A percentile compares a stretch with the other conserved stretches of the same genome.
Evolutionary conservation across 306 rosid genomes (phyloP).

Genomic region (Lagenaria siceraria): DNA sequence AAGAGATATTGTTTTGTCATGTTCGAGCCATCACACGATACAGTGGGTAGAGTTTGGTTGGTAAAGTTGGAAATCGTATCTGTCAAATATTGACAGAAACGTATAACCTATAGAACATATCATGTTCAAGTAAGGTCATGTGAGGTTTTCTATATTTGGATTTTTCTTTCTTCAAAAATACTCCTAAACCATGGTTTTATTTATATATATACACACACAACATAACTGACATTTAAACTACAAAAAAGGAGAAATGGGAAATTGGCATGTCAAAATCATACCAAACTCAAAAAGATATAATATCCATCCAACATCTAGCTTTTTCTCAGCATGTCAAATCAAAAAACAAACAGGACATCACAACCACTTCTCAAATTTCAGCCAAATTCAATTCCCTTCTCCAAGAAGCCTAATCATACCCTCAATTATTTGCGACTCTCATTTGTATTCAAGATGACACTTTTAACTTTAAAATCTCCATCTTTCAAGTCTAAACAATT

Average conservation of each 20-base stretch:
- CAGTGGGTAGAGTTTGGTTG: background rate
- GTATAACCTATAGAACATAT: background rate
- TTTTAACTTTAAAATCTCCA: background rate
- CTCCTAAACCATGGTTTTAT: background rate
- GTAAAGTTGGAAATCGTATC: background rate
- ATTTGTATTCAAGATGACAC: background rate
- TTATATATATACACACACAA: no score
- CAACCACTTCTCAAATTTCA: constrained; percentile 3
- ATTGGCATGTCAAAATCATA: constrained; percentile 8
- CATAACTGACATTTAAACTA: background rate
- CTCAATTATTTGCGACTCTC: background rate
- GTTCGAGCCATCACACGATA: background rate
- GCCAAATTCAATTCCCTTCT: background rate
- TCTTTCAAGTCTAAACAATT: background rate
- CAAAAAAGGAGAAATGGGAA: background rate
- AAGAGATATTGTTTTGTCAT: background rate
- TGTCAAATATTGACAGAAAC: background rate
- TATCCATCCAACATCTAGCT: background rate
- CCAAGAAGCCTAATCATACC: background rate
- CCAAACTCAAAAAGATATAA: constrained; percentile 1
- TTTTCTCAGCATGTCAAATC: constrained; percentile 1
- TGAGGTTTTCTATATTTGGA: background rate
- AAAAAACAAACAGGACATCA: constrained; percentile 1
- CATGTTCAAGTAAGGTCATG: background rate
- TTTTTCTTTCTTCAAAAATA: background rate